Conservation (phyloP, 2,329 filamentous ascomycete species). For the Aspergillus hiratsukae region DNA sequence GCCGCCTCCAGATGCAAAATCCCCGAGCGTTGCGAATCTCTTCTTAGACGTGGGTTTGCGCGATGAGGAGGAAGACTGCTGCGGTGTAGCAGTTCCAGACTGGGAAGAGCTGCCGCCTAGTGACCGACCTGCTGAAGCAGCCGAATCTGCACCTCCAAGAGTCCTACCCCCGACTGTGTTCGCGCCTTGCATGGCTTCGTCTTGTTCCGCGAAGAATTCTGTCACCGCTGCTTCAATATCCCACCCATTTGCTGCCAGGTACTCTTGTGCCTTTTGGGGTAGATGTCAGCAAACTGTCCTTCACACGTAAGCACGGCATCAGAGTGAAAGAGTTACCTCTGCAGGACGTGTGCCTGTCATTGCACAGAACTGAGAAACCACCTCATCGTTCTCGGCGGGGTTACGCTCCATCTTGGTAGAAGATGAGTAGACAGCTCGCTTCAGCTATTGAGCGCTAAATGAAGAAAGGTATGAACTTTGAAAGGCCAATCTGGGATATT, state of each 20-base stretch:
- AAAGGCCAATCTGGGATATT: neutral
- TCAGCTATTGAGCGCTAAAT: neutral
- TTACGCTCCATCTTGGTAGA: conserved; percentile 30
- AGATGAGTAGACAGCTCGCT: neutral
- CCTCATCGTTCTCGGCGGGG: conserved; percentile 37
- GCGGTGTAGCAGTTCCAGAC: conserved; percentile 26
- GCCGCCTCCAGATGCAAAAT: conserved; percentile 37
- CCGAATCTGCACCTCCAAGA: conserved; percentile 20
- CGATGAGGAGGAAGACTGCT: conserved; percentile 24
- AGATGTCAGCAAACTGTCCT: neutral
- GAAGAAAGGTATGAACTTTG: neutral
- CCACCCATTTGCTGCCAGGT: conserved; percentile 63
- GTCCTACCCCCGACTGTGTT: conserved; percentile 22
- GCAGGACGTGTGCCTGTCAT: conserved; percentile 51
- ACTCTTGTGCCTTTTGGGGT: conserved; percentile 57
- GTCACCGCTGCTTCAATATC: conserved; percentile 60
- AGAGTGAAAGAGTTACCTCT: conserved; percentile 39
- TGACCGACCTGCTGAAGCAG: conserved; percentile 26
- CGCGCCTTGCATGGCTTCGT: conserved; percentile 34
- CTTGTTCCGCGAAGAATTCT: conserved; percentile 54
- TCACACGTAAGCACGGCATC: neutral
- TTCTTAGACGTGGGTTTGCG: conserved; percentile 34
- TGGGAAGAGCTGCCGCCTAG: conserved; percentile 29
- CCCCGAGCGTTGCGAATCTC: conserved; percentile 46
- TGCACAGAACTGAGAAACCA: conserved; percentile 51